Evolutionary conservation across 306 rosid genomes (phyloP), one percentile per base, ranked within the genome.

Genomic region (Inga laurina): DNA sequence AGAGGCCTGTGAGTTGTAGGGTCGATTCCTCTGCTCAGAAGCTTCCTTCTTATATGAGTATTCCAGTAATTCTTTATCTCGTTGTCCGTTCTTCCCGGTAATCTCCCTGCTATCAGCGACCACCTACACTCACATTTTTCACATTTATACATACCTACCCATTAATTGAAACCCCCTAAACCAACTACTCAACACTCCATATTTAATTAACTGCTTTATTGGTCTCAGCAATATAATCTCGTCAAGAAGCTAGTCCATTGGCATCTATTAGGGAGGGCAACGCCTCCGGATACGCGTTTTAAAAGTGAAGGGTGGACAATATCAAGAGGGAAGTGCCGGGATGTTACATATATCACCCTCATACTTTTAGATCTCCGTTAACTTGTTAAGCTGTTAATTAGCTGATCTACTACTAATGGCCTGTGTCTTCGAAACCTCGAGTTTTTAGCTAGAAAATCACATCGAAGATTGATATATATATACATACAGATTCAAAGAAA

Each of bases 61-160:
- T 94, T 94, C 98, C 98, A 94, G 80, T 94, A 94, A 39, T 94
- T 94, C 91, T 94, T 94, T 54, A 94, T 94, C 91, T 94, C 98
- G 68, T 94, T 94, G 85, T 93, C 98, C 2, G 98, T 93, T 87
- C 98, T 85, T 15, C 98, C 98, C 0, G 97, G 93, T 39, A 94
- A 83, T 81, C 98, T 92, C 35, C 92, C 98, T 0, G 98, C 98
- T 16, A 94, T 94, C 64, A 94, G 83, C 77, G 97, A 92, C 98
- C 98, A 94, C 84, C 98, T 94, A 35, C 43, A 52, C 8, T 19
- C 49, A 32, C 70, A 65, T 65, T 30, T 13, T 3, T 19, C 49
- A 32, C 70, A 65, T 65, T 30, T 13, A 9, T 4, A 15, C 18
- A 65, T 11, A 12, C 32, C 27, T 32, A 7, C 32, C 65, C 65